Evolutionary conservation across 75 land plant genomes (phyloP), one percentile per base, ranked within the genome.

Genomic region (Isoetes taiwanensis): DNA sequence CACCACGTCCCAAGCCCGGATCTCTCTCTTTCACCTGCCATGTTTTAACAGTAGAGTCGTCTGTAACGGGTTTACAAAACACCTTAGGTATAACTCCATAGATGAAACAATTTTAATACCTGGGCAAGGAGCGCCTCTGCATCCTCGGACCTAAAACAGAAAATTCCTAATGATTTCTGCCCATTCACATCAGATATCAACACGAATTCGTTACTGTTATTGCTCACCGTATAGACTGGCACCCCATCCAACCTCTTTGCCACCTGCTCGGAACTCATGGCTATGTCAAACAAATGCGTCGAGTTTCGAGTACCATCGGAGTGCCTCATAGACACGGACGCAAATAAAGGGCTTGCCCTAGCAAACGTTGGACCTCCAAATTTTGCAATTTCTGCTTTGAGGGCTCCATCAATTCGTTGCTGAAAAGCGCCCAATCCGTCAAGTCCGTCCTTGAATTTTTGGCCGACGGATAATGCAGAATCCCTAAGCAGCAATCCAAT

Each of bases 211-310:
- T 76, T 72, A 3, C 37, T 40, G 14, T 57, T 25, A 41, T 77
- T 81, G 68, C 72, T 69, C 24, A 85, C 67, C 1, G 79, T 76
- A 55, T 81, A 85, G 0, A 85, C 85, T 5, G 85, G 79, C 8
- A 85, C 66, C 1, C 89, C 89, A 16, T 70, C 75, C 27, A 85
- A 53, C 67, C 81, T 41, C 74, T 78, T 66, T 62, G 80, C 74
- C 24, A 84, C 57, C 30, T 50, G 37, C 11, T 63, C 46, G 21
- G 39, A 20, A 26, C 40, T 28, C 63, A 64, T 28, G 1, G 63
- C 67, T 21, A 57, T 12, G 32, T 64, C 43, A 34, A 34, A 57
- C 14, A 56, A 46, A 37, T 40, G 67, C 24, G 24, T 35, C 23
- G 72, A 61, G 66, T 69, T 66, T 53, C 43, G n/a, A n/a, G n/a